These are phyloP conservation scores for Dipodascus albidus DNA, from an alignment of 805 yeast genomes.

Conservation along the genomic window DNA sequence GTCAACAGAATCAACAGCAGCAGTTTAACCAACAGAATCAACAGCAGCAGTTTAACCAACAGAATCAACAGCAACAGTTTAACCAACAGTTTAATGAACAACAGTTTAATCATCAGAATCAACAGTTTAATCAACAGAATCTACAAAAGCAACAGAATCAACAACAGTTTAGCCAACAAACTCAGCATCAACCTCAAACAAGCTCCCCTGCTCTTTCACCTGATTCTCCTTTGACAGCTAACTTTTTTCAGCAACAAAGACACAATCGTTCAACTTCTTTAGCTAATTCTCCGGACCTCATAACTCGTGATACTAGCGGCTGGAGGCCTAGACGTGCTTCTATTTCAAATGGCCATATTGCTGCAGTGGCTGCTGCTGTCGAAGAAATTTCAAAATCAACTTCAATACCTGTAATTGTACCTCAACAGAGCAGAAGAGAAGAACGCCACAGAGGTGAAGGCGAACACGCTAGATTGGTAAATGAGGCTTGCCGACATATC, in stretches of 20 bases:
- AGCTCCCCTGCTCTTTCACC: neutral
- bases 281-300: neutral
- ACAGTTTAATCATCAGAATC: neutral
- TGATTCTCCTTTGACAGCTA: neutral
- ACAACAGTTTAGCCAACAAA: neutral
- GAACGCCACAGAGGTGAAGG: constrained; percentile 35
- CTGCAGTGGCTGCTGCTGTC: constrained; percentile 15
- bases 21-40: neutral
- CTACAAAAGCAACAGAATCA: too few species aligned
- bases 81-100: neutral
- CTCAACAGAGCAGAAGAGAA: neutral
- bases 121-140: neutral
- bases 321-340: constrained; percentile 13
- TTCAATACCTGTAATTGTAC: neutral
- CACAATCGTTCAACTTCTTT: neutral
- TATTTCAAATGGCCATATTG: constrained; percentile 17
- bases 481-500: constrained; percentile 72
- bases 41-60: neutral
- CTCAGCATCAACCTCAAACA: neutral
- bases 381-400: constrained; percentile 7
- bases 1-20: neutral
- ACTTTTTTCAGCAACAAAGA: neutral
- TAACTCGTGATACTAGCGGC: neutral
- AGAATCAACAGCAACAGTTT: neutral
- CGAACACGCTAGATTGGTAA: constrained; percentile 59